Base-by-base conservation (phyloP, 352 stramenopile species). In the Phytophthora macrochlamydospora region DNA sequence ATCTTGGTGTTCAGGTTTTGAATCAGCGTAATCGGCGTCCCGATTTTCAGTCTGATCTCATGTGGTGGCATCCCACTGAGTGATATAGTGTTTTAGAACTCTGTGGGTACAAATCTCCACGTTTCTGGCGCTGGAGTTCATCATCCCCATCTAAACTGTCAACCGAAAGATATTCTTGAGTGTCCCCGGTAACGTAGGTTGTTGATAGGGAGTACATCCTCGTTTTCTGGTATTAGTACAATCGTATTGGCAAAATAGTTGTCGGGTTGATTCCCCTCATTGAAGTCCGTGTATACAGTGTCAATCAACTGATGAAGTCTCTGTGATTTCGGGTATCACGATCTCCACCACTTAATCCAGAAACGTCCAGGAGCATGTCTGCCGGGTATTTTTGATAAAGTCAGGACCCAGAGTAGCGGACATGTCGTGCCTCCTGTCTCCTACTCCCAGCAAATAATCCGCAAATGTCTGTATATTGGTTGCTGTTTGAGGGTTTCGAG, bases 41-140 rank as follows among this genome's bases (percentile, higher is more conserved):
- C 29, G 1, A 44, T n/a, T 38, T 63, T 60, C 2, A 63, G 46
- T 2, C 8, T 56, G 2, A 63, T 35, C n/a, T 56, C 56, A 31
- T 55, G 56, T 11, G 56, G 56, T 14, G 56, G 56, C 24, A 62
- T 62, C 1, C 45, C 56, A 31, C 44, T 62, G 3, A 56, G 18
- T 1, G 45, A 56, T 4, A 56, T 48, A 8, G 55, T 49, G n/a
- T 49, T 53, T 12, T 49, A 7, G 38, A 54, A 49, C 9, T 62
- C 55, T 0, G 28, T 7, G 45, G 24, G 28, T 56, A 63, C 3
- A 50, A 28, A 30, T 56, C 33, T 29, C 51, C 8, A 32, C 40
- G 51, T 13, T 58, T 38, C 14, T 50, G 51, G 18, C 51, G 51
- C 12, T 58, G 18, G 12, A 58, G 37, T 38, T 58, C 51, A 18